phyloP scores from a whole-genome alignment of 805 yeast genomes.

The Starmerella bacillaris region DNA sequence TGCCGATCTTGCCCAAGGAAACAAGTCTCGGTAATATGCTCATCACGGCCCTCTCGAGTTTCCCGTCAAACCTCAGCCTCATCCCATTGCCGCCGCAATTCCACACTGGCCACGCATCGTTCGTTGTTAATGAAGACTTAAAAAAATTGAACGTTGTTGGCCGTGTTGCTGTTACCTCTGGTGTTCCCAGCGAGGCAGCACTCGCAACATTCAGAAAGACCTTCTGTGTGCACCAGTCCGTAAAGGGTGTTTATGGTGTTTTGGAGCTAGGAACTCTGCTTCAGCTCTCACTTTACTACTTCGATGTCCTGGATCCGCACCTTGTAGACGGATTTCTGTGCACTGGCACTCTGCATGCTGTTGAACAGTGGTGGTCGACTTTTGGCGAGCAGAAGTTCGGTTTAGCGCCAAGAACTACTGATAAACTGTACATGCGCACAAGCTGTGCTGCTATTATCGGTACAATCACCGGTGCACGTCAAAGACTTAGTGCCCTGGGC shows the following conservation, averaged over 20 bases:
- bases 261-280: slow-evolving; percentile 53
- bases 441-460: slow-evolving; percentile 71
- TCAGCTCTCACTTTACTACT: slow-evolving; percentile 64
- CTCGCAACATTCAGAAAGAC: slow-evolving; percentile 66
- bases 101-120: slow-evolving; percentile 30
- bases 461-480: slow-evolving; percentile 46
- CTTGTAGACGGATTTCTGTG: slow-evolving; percentile 78
- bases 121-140: slow-evolving; percentile 58
- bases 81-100: slow-evolving; percentile 43
- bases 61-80: slow-evolving; percentile 57
- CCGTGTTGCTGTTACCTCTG: slow-evolving; percentile 53
- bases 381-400: slow-evolving; percentile 32
- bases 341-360: slow-evolving; percentile 53
- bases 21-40: slow-evolving; percentile 45
- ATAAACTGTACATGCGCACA: slow-evolving; percentile 12
- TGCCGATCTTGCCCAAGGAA: slow-evolving; percentile 51
- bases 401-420: slow-evolving; percentile 11
- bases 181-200: slow-evolving; percentile 54
- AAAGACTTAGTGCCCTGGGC: slow-evolving; percentile 40
- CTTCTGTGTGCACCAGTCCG: slow-evolving; percentile 34
- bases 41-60: slow-evolving; percentile 64
- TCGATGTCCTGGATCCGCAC: slow-evolving; percentile 46
- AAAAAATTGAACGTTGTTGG: slow-evolving; percentile 70
- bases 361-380: slow-evolving; percentile 63
- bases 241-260: slow-evolving; percentile 48